phyloP scores from a whole-genome alignment of 176 grass and related monocot genomes.

The Cenchrus purpureus region DNA sequence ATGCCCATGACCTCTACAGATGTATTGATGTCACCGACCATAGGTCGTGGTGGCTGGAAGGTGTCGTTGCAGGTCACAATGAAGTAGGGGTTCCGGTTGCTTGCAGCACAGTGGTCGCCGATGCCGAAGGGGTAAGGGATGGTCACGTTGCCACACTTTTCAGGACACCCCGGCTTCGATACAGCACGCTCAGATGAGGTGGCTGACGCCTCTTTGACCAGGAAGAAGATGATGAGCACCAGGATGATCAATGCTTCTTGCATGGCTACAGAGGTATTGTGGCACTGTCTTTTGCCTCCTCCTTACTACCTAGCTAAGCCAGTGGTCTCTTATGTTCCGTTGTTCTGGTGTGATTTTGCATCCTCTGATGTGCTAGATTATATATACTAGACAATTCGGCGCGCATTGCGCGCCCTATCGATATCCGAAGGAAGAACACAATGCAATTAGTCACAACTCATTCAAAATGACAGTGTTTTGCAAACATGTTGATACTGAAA shows the following conservation, averaged over 20 bases:
- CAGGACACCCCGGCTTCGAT: constrained; percentile 30
- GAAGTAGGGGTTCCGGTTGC: background rate
- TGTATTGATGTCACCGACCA: background rate
- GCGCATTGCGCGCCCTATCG: too few species aligned
- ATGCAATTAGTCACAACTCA: too few species aligned
- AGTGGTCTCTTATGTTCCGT: background rate
- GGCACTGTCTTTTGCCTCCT: background rate
- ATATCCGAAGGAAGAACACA: too few species aligned
- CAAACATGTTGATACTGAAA: too few species aligned
- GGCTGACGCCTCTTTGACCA: background rate
- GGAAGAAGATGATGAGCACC: constrained; percentile 19
- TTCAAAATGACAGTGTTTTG: too few species aligned
- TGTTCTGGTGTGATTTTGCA: background rate
- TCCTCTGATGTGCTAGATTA: too few species aligned
- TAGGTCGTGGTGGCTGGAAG: constrained; percentile 36
- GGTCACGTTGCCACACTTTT: constrained; percentile 30
- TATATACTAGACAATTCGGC: too few species aligned
- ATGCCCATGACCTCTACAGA: background rate
- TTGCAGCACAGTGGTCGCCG: background rate
- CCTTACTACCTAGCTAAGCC: background rate
- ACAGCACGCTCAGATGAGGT: background rate
- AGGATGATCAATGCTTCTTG: background rate
- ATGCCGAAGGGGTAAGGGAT: constrained; percentile 55
- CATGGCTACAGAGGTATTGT: constrained; percentile 34
- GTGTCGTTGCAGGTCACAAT: constrained; percentile 20